Conservation (phyloP, 345 rosid genomes). For the Anastatica hierochuntica region DNA sequence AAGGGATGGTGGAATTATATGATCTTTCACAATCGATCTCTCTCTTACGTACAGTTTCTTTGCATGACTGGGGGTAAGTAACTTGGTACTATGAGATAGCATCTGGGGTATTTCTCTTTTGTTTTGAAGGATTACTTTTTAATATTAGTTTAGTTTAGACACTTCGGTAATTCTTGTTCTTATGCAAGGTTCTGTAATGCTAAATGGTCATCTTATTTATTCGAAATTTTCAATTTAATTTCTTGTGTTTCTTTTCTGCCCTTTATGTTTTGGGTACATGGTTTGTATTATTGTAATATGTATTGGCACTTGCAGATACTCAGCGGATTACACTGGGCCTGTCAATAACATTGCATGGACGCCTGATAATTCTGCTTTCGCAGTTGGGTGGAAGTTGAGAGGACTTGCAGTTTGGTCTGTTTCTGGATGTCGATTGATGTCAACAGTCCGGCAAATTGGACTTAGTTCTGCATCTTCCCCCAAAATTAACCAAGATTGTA, state of each 20-base stretch:
- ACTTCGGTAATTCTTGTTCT: conserved; percentile 1
- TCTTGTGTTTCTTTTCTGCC: not conserved
- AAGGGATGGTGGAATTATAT: conserved; percentile 78
- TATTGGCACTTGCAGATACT: conserved; percentile 50
- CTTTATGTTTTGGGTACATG: not conserved
- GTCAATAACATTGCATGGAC: conserved; percentile 94
- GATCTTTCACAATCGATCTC: conserved; percentile 62
- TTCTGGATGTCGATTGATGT: conserved; percentile 97
- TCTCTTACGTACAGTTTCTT: conserved; percentile 69
- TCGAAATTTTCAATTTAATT: not conserved
- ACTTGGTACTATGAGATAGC: conserved; percentile 3
- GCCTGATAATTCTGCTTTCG: conserved; percentile 96
- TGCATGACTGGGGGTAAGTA: conserved; percentile 94
- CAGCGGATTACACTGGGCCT: conserved; percentile 88
- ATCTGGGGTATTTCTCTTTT: not conserved
- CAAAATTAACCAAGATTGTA: conserved; percentile 59
- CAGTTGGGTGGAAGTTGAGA: conserved; percentile 97
- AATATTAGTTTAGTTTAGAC: not conserved
- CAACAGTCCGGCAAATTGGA: conserved; percentile 91
- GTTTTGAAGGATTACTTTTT: not conserved
- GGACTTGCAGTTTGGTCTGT: conserved; percentile 98
- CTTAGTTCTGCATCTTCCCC: conserved; percentile 81
- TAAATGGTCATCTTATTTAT: too few relatives aligned
- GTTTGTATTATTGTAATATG: not conserved
- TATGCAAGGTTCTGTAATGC: too few relatives aligned